Conservation (phyloP, 768 basidiomycete species). For the Psilocybe subaeruginosa region DNA sequence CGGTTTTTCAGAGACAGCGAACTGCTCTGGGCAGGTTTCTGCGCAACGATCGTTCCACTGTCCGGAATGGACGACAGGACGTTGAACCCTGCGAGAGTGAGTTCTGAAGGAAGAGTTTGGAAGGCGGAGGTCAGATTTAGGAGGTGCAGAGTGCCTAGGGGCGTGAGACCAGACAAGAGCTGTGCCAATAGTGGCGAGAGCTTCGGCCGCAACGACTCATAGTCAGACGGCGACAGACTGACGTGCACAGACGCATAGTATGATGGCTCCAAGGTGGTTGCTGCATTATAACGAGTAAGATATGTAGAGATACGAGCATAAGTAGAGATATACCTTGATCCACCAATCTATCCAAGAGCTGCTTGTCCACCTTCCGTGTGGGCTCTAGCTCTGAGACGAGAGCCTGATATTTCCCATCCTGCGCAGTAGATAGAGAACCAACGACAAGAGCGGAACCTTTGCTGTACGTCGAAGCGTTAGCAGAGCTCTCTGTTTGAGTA, state of each 20-base stretch:
- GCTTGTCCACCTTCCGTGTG: slow-evolving; percentile 65
- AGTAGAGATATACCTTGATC: slow-evolving; percentile 65
- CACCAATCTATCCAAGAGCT: slow-evolving; percentile 81
- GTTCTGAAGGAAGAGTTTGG: slow-evolving; percentile 53
- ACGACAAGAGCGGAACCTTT: slow-evolving; percentile 69
- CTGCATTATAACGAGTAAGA: slow-evolving; percentile 37
- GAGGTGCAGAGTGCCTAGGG: slow-evolving; percentile 72
- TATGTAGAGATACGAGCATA: neutral
- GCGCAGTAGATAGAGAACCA: slow-evolving; percentile 77
- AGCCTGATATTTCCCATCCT: slow-evolving; percentile 78
- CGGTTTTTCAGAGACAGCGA: slow-evolving; percentile 46
- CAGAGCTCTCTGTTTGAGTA: slow-evolving; percentile 24
- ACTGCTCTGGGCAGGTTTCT: slow-evolving; percentile 62
- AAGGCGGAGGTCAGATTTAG: slow-evolving; percentile 52
- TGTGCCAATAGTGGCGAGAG: slow-evolving; percentile 60
- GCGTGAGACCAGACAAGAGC: slow-evolving; percentile 60
- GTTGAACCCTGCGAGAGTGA: slow-evolving; percentile 69
- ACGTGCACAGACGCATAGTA: slow-evolving; percentile 70
- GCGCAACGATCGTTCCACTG: slow-evolving; percentile 58
- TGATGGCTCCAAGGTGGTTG: slow-evolving; percentile 54
- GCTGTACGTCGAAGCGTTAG: slow-evolving; percentile 18
- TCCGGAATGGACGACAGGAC: slow-evolving; percentile 46
- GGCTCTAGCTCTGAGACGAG: slow-evolving; percentile 63
- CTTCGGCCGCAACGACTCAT: slow-evolving; percentile 55
- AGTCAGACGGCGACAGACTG: slow-evolving; percentile 65